These are phyloP conservation scores for Calonectria hongkongensis DNA, from an alignment of 2,329 filamentous ascomycete species.

Conservation along the genomic window DNA sequence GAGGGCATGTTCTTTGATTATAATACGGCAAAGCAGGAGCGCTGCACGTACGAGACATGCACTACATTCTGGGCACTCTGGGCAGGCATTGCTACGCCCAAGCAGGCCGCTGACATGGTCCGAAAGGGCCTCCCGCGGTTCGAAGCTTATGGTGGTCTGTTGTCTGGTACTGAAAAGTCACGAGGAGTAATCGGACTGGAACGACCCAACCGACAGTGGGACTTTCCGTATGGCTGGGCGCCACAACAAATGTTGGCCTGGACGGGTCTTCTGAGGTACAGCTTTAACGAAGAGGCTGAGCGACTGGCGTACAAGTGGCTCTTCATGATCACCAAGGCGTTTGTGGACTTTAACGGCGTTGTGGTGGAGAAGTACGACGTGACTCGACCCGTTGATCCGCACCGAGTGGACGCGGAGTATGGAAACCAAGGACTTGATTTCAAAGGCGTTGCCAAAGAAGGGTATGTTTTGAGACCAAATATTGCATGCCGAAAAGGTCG, in stretches of 20 bases:
- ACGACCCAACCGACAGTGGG: slow-evolving; percentile 97
- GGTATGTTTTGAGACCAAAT: slow-evolving; percentile 70
- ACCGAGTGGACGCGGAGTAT: slow-evolving; percentile 97
- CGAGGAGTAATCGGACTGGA: slow-evolving; percentile 86
- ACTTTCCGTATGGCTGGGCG: slow-evolving; percentile 98
- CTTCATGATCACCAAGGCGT: slow-evolving; percentile 98
- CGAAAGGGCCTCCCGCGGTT: slow-evolving; percentile 88
- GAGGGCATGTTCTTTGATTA: slow-evolving; percentile 99
- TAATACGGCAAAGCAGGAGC: slow-evolving; percentile 87
- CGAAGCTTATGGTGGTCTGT: slow-evolving; percentile 89
- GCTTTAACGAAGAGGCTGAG: slow-evolving; percentile 92
- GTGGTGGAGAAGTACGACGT: slow-evolving; percentile 99
- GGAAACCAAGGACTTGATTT: slow-evolving; percentile 97
- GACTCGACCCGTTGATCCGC: slow-evolving; percentile 90
- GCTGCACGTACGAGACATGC: slow-evolving; percentile 89
- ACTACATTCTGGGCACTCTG: slow-evolving; percentile 99
- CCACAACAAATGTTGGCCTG: slow-evolving; percentile 99
- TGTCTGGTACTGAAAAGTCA: slow-evolving; percentile 92
- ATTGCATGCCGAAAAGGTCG: not conserved
- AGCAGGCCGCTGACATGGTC: slow-evolving; percentile 90
- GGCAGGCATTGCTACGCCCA: slow-evolving; percentile 90
- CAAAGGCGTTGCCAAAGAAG: slow-evolving; percentile 96
- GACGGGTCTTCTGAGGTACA: slow-evolving; percentile 93
- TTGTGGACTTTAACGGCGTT: slow-evolving; percentile 98
- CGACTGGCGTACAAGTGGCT: slow-evolving; percentile 96